Conservation (phyloP, 2,329 filamentous ascomycete genomes). For the Metarhizium anisopliae region DNA sequence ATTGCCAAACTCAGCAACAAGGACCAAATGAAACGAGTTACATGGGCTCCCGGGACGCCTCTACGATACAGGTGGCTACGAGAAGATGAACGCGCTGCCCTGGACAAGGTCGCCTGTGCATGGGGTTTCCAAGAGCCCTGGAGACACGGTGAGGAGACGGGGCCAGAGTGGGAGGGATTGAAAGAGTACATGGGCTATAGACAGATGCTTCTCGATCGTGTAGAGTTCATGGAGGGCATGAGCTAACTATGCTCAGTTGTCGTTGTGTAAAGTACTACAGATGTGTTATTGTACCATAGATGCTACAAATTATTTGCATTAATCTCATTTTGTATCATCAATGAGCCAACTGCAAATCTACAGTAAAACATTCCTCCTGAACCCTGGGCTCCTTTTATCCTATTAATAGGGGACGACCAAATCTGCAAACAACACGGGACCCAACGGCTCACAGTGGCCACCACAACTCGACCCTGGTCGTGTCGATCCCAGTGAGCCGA, state of each 20-base stretch:
- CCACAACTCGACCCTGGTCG: neutral
- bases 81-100: constrained; percentile 80
- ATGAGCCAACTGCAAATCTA: no score
- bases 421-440: neutral
- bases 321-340: no score
- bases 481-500: neutral
- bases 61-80: constrained; percentile 75
- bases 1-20: constrained; percentile 81
- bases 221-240: constrained; percentile 92
- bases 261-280: neutral
- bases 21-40: constrained; percentile 90
- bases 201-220: constrained; percentile 83
- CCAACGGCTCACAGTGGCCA: neutral
- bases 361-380: no score
- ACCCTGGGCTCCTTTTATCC: no score
- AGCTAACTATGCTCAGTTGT: constrained; percentile 15
- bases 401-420: neutral
- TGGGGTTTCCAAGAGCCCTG: constrained; percentile 85
- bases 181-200: constrained; percentile 74
- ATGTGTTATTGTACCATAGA: neutral
- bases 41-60: constrained; percentile 77
- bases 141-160: constrained; percentile 82
- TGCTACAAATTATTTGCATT: neutral
- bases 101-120: constrained; percentile 76
- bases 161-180: constrained; percentile 79